These are phyloP conservation scores for Eragrostis curvula DNA, from an alignment of 176 grass and related monocot genomes.

Conservation along the genomic window DNA sequence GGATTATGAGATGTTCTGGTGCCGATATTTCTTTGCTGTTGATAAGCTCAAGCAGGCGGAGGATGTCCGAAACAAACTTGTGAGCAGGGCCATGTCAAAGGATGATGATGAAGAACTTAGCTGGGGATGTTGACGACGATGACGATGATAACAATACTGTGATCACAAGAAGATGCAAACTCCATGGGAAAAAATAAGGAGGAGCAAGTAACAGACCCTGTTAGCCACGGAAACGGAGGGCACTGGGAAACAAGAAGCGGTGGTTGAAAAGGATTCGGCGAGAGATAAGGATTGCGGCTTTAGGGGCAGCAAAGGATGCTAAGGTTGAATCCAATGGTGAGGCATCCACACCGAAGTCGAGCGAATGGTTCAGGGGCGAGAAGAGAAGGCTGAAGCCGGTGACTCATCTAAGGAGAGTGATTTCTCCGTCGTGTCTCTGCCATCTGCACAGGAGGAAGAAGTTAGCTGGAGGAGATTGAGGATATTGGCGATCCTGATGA, in stretches of 20 bases:
- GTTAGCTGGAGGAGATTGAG: constrained; percentile 86
- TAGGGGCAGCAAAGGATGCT: constrained; percentile 29
- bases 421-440: constrained; percentile 58
- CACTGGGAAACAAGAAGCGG: constrained; percentile 31
- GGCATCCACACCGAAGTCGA: constrained; percentile 51
- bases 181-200: constrained; percentile 41
- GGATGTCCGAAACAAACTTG: constrained; percentile 85
- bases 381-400: constrained; percentile 42
- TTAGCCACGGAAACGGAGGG: constrained; percentile 34
- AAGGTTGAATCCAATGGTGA: constrained; percentile 50
- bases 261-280: neutral
- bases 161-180: constrained; percentile 35
- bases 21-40: constrained; percentile 78
- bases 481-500: constrained; percentile 68
- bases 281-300: constrained; percentile 29
- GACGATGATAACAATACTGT: constrained; percentile 44
- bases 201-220: constrained; percentile 22
- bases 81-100: constrained; percentile 71
- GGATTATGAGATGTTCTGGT: constrained; percentile 85
- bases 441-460: constrained; percentile 73
- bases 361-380: constrained; percentile 11
- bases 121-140: constrained; percentile 85
- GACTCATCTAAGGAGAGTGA: constrained; percentile 56
- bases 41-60: constrained; percentile 88
- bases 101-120: constrained; percentile 83